Percentiles rank a stretch among this genome's conserved stretches.
phyloP scores from a whole-genome alignment of 495 filamentous ascomycete species.

The Friedmanniomyces simplex region DNA sequence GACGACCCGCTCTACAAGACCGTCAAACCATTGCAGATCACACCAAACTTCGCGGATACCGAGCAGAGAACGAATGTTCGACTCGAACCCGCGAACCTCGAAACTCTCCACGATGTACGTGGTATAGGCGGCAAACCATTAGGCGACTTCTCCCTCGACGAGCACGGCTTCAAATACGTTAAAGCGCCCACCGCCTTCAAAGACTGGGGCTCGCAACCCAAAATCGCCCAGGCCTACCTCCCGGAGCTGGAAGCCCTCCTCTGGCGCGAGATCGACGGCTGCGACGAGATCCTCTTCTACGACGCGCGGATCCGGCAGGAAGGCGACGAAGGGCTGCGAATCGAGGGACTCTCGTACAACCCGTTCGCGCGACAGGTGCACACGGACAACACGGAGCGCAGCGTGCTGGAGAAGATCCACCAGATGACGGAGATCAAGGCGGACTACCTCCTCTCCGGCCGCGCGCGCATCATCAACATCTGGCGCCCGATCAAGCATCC shows the following conservation, averaged over 20 bases:
- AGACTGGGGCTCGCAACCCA: conserved; percentile 13
- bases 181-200: conserved; percentile 8
- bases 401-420: conserved; percentile 14
- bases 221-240: conserved; percentile 11
- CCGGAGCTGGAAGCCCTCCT: conserved; percentile 15
- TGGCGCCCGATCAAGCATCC: conserved; percentile 21
- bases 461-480: conserved; percentile 19
- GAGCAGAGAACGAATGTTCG: conserved; percentile 13
- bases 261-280: conserved; percentile 13
- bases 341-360: conserved; percentile 17
- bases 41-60: conserved; percentile 13
- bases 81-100: conserved; percentile 8
- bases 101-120: conserved; percentile 16
- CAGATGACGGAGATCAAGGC: conserved; percentile 16
- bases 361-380: conserved; percentile 21
- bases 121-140: neutral
- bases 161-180: conserved; percentile 19
- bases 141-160: conserved; percentile 14
- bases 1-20: conserved; percentile 15
- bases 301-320: conserved; percentile 17
- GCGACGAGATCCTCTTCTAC: conserved; percentile 19
- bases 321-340: conserved; percentile 10
- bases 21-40: conserved; percentile 17
- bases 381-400: conserved; percentile 15
- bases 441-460: conserved; percentile 11